Evolutionary conservation across 352 stramenopile species (phyloP).

Genomic region (Pythium rishiriense): DNA sequence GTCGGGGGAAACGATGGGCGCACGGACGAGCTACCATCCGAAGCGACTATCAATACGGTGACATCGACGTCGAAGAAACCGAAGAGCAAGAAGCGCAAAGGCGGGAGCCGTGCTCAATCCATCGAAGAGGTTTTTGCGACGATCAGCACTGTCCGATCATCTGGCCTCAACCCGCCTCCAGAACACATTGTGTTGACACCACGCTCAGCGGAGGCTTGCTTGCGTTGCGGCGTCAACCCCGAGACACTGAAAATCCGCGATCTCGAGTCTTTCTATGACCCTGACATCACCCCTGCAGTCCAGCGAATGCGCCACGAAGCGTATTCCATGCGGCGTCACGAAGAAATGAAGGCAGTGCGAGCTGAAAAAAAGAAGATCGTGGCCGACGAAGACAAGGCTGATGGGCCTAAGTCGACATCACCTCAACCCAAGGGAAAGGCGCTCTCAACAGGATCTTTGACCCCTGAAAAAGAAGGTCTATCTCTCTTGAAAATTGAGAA

Average conservation of each 20-base stretch:
- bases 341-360: slow-evolving; percentile 89
- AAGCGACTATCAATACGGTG: neutral
- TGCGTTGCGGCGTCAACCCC: slow-evolving; percentile 91
- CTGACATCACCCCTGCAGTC: slow-evolving; percentile 76
- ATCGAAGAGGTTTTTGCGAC: slow-evolving; percentile 82
- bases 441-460: slow-evolving; percentile 10
- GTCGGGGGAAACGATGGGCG: slow-evolving; percentile 7
- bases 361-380: slow-evolving; percentile 79
- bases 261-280: slow-evolving; percentile 90
- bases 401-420: slow-evolving; percentile 9
- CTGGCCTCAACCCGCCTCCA: slow-evolving; percentile 63
- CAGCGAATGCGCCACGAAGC: slow-evolving; percentile 92
- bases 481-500: slow-evolving; percentile 71
- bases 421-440: slow-evolving; percentile 9
- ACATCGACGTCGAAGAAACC: slow-evolving; percentile 35
- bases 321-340: slow-evolving; percentile 90
- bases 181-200: slow-evolving; percentile 87
- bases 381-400: slow-evolving; percentile 34
- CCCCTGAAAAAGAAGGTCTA: slow-evolving; percentile 26
- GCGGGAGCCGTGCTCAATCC: slow-evolving; percentile 49
- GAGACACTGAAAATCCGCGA: slow-evolving; percentile 92
- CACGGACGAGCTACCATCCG: neutral
- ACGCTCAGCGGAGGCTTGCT: slow-evolving; percentile 85
- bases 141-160: slow-evolving; percentile 68
- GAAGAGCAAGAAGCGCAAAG: slow-evolving; percentile 64